Base-by-base conservation (phyloP, 2,329 filamentous ascomycete genomes). In the Talaromyces albobiverticillius region DNA sequence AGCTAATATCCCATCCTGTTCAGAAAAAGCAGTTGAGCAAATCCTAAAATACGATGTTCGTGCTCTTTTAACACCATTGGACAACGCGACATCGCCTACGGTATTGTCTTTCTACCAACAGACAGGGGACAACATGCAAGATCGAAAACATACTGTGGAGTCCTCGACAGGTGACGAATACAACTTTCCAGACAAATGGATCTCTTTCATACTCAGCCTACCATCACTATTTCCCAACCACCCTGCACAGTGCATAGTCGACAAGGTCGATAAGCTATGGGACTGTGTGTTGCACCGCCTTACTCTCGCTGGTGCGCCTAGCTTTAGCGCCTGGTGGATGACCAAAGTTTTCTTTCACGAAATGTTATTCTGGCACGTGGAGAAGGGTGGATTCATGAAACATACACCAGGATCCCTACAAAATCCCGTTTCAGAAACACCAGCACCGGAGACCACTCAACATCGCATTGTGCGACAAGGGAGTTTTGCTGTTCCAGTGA, bases 291-390 rank as follows among this genome's bases (percentile, higher is more conserved):
- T 77, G 43, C 74, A 69, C 52, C 71, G 75, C 23, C 62, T 77
- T 26, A 76, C 74, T 4, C 61, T 76, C 25, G 70, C 69, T 45
- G 74, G 73, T 10, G 75, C 75, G 6, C 68, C 72, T 45, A 77
- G 74, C 56, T 77, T 76, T 56, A 76, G 74, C 59, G 72, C 74
- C 5, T 77, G 75, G 75, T 77, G 75, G 75, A 89, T 96, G 55
- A 91, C 91, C 3, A 96, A 96, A 69, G 92, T 93, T 55, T 97
- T 93, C 80, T 83, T 96, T 50, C 92, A 96, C 65, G 93, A 97
- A 74, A 95, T 95, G 89, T 84, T 91, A 47, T 81, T 88, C 54
- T 96, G 95, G 81, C 79, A 96, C 61, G 90, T 90, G 0, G 90
- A 95, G 64, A 86, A 92, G 63, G 93, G 92, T 48, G 93, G 93